Evolutionary conservation across 352 stramenopile genomes (phyloP).

Genomic region (Globisporangium iwayamae): DNA sequence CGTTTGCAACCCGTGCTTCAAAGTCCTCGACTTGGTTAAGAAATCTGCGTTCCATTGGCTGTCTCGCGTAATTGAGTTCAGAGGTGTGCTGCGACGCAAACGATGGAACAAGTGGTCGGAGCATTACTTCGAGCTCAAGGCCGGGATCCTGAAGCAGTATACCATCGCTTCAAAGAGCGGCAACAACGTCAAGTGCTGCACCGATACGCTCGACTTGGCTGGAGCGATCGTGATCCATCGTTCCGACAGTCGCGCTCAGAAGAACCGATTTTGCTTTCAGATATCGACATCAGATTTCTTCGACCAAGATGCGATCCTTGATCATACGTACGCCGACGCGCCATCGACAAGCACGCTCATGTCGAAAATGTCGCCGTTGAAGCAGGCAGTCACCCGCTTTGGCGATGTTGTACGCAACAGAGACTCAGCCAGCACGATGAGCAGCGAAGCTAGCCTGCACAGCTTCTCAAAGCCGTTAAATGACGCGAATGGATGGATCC

Average conservation of each 20-base stretch:
- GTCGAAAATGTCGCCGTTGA: constrained; percentile 61
- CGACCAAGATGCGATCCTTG: constrained; percentile 19
- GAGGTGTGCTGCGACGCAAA: constrained; percentile 64
- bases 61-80: constrained; percentile 64
- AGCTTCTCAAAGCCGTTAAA: constrained; percentile 14
- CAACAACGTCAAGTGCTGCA: constrained; percentile 33
- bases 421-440: constrained; percentile 24
- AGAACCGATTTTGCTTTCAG: constrained; percentile 80
- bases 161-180: constrained; percentile 41
- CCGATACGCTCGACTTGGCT: constrained; percentile 60
- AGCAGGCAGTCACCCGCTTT: constrained; percentile 55
- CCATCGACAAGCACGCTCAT: constrained; percentile 18
- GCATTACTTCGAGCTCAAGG: constrained; percentile 77
- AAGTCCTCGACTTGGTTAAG: constrained; percentile 63
- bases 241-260: constrained; percentile 57
- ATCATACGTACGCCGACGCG: constrained; percentile 20
- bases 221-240: constrained; percentile 83
- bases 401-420: constrained; percentile 34
- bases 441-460: constrained; percentile 24
- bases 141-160: constrained; percentile 75
- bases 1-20: constrained; percentile 69
- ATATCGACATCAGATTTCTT: constrained; percentile 52
- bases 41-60: constrained; percentile 66
- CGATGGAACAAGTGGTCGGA: constrained; percentile 78
- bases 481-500: constrained; percentile 59